phyloP scores from a whole-genome alignment of 2,329 filamentous ascomycete species.

The Curvularia lunata region DNA sequence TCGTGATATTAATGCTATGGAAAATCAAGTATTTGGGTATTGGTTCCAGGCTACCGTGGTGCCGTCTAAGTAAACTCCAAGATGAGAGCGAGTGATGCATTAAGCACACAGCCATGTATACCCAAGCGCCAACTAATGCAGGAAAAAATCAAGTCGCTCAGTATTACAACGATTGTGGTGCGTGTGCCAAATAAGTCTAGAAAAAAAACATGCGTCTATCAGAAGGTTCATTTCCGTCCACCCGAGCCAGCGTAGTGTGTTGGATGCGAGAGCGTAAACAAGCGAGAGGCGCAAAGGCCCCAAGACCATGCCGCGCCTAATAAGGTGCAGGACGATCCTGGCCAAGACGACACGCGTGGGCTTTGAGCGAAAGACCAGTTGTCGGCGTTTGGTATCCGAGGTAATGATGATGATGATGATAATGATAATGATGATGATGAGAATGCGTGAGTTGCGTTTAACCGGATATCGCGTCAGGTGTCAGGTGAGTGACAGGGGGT shows the following conservation, averaged over 20 bases:
- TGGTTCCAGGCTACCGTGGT: constrained; percentile 32
- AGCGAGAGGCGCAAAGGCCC: constrained; percentile 23
- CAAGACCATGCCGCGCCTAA: constrained; percentile 25
- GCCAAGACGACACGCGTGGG: constrained; percentile 14
- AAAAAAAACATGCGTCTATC: constrained; percentile 39
- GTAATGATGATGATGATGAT: not conserved
- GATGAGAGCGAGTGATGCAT: constrained; percentile 23
- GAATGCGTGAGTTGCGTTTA: constrained; percentile 24
- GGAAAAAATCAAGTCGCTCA: constrained; percentile 36
- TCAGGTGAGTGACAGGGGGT: constrained; percentile 31
- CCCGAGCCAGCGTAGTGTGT: constrained; percentile 49
- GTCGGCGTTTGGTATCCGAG: constrained; percentile 26
- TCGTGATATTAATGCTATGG: constrained; percentile 29
- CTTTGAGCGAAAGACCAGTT: constrained; percentile 18
- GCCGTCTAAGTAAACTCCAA: constrained; percentile 26
- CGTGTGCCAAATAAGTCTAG: constrained; percentile 24
- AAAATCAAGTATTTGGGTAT: constrained; percentile 26
- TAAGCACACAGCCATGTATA: constrained; percentile 20
- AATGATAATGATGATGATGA: too few species aligned
- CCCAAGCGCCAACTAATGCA: constrained; percentile 46
- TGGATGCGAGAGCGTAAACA: constrained; percentile 31
- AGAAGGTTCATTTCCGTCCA: constrained; percentile 37
- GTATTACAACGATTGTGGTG: constrained; percentile 45
- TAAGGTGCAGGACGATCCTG: constrained; percentile 7
- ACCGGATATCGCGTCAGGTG: constrained; percentile 27